Base-by-base conservation (phyloP, 257 asterid species). In the Plectranthus barbatus region DNA sequence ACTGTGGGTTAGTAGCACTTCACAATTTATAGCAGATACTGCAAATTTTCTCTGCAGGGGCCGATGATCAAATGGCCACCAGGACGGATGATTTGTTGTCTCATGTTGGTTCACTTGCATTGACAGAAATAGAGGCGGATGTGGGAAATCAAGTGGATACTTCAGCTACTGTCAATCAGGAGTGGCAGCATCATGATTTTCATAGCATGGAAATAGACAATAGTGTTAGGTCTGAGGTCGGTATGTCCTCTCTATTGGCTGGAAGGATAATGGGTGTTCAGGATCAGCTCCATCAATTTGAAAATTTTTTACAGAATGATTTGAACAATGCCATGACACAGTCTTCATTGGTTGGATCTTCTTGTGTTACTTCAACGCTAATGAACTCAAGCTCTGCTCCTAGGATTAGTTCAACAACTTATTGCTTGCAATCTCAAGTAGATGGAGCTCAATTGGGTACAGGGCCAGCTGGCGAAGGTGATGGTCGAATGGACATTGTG, bases 61-160 rank as follows among this genome's bases (percentile, higher is more conserved):
- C 80, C 56, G 67, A 77, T 77, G 80, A 74, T 39, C 77, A 10
- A 77, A 70, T 70, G 84, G 79, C 81, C 77, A 73, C 84, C 60
- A 66, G 73, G 72, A 77, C 63, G 57, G 81, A 69, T 77, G 72
- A 77, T 79, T 70, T 88, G 51, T 72, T 82, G 82, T 85, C 94
- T 83, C 86, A 88, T 67, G 67, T 83, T 84, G 79, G 57, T 87
- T 87, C 83, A 67, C 87, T 90, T 86, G 77, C 94, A 82, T 85
- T 82, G 75, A 74, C 97, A 93, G 99, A 87, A 76, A 90, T 61
- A 59, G 91, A 81, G 72, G 64, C 86, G 76, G 90, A 79, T 64
- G 76, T 52, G 47, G 80, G 83, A 69, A 81, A 84, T 74, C 84
- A 70, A 55, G 79, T 60, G 37, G 87, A 83, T 62, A 71, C 79